phyloP scores from a whole-genome alignment of 768 basidiomycete genomes.

The Xerocomellus chrysenteron region DNA sequence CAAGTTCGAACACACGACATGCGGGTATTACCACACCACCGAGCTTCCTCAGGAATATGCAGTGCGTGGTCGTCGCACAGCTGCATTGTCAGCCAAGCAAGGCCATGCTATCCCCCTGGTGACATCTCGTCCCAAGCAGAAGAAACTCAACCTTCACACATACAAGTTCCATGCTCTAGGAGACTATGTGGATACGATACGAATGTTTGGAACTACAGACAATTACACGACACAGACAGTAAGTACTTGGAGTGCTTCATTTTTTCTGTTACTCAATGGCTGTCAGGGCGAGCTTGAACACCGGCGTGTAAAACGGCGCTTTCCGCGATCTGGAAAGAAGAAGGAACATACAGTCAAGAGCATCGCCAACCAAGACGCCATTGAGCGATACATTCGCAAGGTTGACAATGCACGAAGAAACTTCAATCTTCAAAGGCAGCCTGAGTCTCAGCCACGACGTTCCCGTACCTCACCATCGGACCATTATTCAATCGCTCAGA shows the following conservation, averaged over 20 bases:
- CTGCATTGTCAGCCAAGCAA: neutral
- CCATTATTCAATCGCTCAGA: conserved; percentile 26
- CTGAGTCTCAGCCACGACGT: neutral
- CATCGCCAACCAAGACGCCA: conserved; percentile 27
- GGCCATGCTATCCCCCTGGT: neutral
- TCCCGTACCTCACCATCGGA: neutral
- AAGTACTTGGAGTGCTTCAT: neutral
- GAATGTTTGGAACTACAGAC: neutral
- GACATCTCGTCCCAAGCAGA: neutral
- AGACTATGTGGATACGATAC: neutral
- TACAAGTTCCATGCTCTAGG: conserved; percentile 1
- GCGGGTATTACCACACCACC: conserved; percentile 22
- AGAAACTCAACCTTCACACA: neutral
- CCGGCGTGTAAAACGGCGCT: conserved; percentile 35
- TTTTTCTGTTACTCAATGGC: neutral
- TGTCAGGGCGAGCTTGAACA: conserved; percentile 41
- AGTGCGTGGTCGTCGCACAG: neutral
- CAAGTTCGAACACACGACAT: conserved; percentile 24
- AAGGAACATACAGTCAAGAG: conserved; percentile 16
- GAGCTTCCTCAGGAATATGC: conserved; percentile 14
- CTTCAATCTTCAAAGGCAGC: too few species aligned
- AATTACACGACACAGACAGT: neutral
- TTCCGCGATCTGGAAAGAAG: conserved; percentile 36
- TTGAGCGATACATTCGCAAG: conserved; percentile 17
- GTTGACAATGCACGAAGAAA: conserved; percentile 1